Conservation (phyloP, 2,329 filamentous ascomycete species). For the Fusarium multiceps region DNA sequence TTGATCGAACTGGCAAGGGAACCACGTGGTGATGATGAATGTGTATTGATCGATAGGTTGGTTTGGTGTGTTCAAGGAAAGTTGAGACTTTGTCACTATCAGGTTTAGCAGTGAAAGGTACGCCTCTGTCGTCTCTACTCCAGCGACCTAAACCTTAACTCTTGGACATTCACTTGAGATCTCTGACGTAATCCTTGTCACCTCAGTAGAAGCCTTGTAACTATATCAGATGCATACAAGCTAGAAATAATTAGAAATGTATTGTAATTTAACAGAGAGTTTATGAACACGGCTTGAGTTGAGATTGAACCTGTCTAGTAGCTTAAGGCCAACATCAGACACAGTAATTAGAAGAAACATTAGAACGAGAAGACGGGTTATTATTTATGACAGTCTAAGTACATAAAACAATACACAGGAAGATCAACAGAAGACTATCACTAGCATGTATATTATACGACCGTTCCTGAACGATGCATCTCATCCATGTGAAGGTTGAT, state of each 20-base stretch:
- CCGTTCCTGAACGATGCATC: neutral
- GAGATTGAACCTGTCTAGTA: neutral
- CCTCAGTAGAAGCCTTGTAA: neutral
- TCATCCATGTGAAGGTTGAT: neutral
- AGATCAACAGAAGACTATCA: neutral
- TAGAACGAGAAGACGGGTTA: neutral
- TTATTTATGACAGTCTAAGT: no score
- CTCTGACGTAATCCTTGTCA: neutral
- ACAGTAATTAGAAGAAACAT: neutral
- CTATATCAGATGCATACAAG: neutral
- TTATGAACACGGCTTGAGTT: neutral
- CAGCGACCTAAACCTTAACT: neutral
- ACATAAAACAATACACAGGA: neutral
- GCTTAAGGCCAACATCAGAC: neutral
- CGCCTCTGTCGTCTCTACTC: neutral
- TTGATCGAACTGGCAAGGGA: conserved; percentile 6
- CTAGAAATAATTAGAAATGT: neutral
- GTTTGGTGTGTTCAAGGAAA: neutral
- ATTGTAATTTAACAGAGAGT: neutral
- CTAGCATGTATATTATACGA: neutral
- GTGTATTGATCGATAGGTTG: no score
- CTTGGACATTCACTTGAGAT: neutral
- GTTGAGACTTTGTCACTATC: neutral
- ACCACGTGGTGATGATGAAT: no score
- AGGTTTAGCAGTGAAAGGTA: neutral